Conservation (phyloP, 1,284 basidiomycete genomes). For the Cryptococcus maquisensis region DNA sequence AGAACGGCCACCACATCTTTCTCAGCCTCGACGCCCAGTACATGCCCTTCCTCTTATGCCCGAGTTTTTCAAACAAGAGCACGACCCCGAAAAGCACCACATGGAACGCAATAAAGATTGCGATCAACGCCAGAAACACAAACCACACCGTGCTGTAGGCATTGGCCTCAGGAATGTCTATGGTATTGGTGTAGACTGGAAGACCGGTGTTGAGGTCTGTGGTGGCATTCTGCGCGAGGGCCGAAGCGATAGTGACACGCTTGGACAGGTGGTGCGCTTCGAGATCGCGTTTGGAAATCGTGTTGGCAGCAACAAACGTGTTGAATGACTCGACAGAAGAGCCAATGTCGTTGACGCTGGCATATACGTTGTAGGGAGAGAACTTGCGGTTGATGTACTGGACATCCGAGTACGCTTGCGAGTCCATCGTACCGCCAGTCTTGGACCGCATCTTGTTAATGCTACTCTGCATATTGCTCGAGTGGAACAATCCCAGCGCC, state of each 20-base stretch:
- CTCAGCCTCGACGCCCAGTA: slow-evolving; percentile 45
- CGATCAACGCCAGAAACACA: slow-evolving; percentile 60
- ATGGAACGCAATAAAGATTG: slow-evolving; percentile 56
- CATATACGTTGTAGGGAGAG: slow-evolving; percentile 64
- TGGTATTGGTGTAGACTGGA: slow-evolving; percentile 70
- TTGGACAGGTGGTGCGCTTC: slow-evolving; percentile 11
- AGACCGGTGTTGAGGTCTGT: slow-evolving; percentile 62
- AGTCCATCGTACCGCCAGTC: slow-evolving; percentile 71
- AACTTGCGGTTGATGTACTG: slow-evolving; percentile 71
- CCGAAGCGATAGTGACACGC: slow-evolving; percentile 58
- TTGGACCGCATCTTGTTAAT: slow-evolving; percentile 75
- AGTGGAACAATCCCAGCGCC: slow-evolving; percentile 76
- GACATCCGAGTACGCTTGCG: slow-evolving; percentile 55
- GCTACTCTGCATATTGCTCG: slow-evolving; percentile 64
- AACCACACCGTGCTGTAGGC: slow-evolving; percentile 80
- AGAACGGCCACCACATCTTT: slow-evolving; percentile 54
- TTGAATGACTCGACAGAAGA: slow-evolving; percentile 13
- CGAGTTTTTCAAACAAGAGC: slow-evolving; percentile 38
- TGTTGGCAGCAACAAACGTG: slow-evolving; percentile 11
- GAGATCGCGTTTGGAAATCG: neutral
- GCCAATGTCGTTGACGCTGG: slow-evolving; percentile 50
- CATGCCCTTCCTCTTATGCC: slow-evolving; percentile 28
- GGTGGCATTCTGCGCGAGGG: slow-evolving; percentile 54
- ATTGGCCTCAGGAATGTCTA: slow-evolving; percentile 71
- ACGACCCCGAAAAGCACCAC: slow-evolving; percentile 55